Conservation (phyloP, 805 yeast species). For the Candida suzukii region DNA sequence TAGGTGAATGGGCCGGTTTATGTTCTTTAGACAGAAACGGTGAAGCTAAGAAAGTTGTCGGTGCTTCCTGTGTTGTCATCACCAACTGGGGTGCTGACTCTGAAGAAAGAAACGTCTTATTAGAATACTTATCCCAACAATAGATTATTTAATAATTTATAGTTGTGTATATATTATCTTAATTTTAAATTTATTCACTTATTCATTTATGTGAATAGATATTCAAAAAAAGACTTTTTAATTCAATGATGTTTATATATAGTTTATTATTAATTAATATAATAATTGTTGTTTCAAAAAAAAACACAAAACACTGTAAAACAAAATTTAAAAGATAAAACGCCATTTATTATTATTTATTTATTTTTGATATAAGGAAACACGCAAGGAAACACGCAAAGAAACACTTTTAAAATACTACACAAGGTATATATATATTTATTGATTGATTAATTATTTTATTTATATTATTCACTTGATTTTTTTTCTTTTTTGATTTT, state of each 20-base stretch:
- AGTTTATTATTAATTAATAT: not conserved
- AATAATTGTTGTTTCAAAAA: not conserved
- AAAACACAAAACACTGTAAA: not conserved
- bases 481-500: too few species aligned
- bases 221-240: not conserved
- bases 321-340: too few species aligned
- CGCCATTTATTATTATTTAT: too few species aligned
- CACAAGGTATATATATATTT: too few species aligned
- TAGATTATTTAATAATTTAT: conserved; percentile 29
- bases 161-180: not conserved
- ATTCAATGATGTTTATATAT: not conserved
- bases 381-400: too few species aligned
- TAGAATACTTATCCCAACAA: conserved; percentile 92
- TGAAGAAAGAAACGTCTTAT: conserved; percentile 91
- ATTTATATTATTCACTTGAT: too few species aligned
- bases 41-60: conserved; percentile 99
- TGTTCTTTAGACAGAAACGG: conserved; percentile 99
- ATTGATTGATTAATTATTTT: too few species aligned
- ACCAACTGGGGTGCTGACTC: conserved; percentile 99
- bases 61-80: conserved; percentile 99
- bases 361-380: too few species aligned
- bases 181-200: not conserved
- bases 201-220: not conserved
- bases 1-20: conserved; percentile 99
- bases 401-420: too few species aligned